Conservation (phyloP, 306 rosid species). For the Trichosanthes cucumerina region DNA sequence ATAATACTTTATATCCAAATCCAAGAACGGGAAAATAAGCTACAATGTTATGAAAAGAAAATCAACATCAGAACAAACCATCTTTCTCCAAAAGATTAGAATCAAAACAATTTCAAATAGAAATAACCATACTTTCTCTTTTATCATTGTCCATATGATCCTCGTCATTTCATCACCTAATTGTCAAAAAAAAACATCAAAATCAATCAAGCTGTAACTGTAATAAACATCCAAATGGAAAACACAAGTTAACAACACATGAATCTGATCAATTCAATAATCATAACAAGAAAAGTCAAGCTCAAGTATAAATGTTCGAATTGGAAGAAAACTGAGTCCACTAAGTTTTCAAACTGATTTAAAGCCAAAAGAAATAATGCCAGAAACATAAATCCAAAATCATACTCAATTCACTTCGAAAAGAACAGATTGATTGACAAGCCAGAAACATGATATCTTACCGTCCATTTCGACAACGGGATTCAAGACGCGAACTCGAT, state of each 20-base stretch:
- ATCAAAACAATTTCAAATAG: background rate
- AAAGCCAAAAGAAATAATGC: background rate
- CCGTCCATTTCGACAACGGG: constrained; percentile 99
- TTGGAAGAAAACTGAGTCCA: background rate
- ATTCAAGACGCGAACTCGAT: constrained; percentile 50
- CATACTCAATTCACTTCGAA: background rate
- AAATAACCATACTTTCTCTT: constrained; percentile 50
- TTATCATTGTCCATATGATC: constrained; percentile 77
- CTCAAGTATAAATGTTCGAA: background rate
- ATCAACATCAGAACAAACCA: background rate
- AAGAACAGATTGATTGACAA: background rate
- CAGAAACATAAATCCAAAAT: background rate
- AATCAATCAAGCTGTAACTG: background rate
- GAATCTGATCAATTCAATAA: background rate
- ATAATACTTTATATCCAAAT: constrained; percentile 79
- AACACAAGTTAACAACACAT: background rate
- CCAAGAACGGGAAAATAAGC: constrained; percentile 83
- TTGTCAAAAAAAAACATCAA: background rate
- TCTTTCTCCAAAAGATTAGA: background rate
- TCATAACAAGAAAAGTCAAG: background rate
- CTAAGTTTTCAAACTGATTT: background rate
- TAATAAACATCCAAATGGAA: background rate
- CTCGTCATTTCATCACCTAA: constrained; percentile 96
- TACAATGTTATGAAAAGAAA: constrained; percentile 29
- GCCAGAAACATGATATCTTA: constrained; percentile 9